These are phyloP conservation scores for Neonectria ditissima DNA, from an alignment of 2,329 filamentous ascomycete genomes.

Conservation along the genomic window DNA sequence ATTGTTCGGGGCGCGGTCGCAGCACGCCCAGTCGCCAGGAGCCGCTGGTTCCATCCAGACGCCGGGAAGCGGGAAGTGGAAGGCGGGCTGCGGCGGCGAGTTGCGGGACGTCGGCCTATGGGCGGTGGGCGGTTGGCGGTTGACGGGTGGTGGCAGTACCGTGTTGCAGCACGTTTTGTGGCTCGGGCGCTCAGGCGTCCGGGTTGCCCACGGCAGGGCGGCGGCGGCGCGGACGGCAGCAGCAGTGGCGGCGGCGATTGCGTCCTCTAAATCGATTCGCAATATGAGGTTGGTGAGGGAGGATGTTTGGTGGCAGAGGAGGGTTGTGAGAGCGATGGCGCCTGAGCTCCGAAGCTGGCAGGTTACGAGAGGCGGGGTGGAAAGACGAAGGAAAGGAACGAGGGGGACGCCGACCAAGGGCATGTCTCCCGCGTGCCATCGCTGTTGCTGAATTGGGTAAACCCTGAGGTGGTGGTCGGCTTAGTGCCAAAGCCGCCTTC, in stretches of 20 bases:
- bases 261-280: neutral
- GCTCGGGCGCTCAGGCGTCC: constrained; percentile 46
- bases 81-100: constrained; percentile 34
- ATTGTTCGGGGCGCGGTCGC: constrained; percentile 43
- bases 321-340: constrained; percentile 9
- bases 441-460: constrained; percentile 20
- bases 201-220: constrained; percentile 43
- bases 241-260: constrained; percentile 9
- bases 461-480: constrained; percentile 2
- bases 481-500: too few relatives aligned
- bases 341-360: constrained; percentile 10
- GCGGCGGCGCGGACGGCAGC: constrained; percentile 37
- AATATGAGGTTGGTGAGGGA: neutral
- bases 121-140: constrained; percentile 30
- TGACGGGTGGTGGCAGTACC: constrained; percentile 34
- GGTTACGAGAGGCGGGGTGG: constrained; percentile 21
- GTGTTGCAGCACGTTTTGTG: constrained; percentile 34
- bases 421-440: constrained; percentile 19
- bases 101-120: constrained; percentile 31
- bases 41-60: constrained; percentile 45
- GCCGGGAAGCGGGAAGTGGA: constrained; percentile 35
- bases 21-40: constrained; percentile 42
- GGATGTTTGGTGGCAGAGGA: constrained; percentile 13
- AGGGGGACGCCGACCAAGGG: constrained; percentile 8
- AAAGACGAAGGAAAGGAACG: constrained; percentile 12